These are phyloP conservation scores for Coemansia sp. DNA, from an alignment of 192 early-diverging fungal species.

Conservation along the genomic window DNA sequence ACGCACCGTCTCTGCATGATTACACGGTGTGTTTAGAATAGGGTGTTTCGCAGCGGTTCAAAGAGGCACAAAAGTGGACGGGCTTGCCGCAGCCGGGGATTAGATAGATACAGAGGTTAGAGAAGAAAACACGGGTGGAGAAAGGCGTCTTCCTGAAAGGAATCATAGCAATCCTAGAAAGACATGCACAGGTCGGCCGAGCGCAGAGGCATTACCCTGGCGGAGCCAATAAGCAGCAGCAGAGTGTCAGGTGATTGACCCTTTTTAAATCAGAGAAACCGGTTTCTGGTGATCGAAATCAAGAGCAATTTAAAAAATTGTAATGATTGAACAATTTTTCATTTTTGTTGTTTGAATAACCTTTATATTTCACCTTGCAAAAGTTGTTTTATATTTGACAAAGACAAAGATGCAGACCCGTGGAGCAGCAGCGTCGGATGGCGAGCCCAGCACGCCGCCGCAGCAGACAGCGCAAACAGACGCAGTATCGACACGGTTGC, in stretches of 20 bases:
- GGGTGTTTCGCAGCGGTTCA: neutral
- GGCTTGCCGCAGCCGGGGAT: neutral
- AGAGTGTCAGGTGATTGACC: neutral
- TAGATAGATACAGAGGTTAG: neutral
- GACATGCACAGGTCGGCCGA: neutral
- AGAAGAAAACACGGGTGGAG: neutral
- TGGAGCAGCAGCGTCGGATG: constrained; percentile 4
- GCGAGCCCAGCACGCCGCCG: constrained; percentile 10
- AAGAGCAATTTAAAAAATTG: neutral
- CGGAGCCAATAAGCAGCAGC: neutral
- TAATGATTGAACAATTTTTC: neutral
- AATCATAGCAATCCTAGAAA: neutral
- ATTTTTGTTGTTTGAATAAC: neutral
- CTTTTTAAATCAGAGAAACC: neutral
- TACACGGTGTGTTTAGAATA: neutral
- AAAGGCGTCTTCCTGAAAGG: neutral
- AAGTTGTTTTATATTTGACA: neutral
- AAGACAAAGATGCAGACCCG: constrained; percentile 13
- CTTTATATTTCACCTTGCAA: neutral
- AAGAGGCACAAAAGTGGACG: neutral
- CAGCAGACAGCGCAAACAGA: neutral
- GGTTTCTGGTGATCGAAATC: neutral
- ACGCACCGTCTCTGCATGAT: constrained; percentile 36
- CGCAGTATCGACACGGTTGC: constrained; percentile 14
- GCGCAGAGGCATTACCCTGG: neutral